Evolutionary conservation across 305 asterid species (phyloP), one percentile per base, ranked within the genome.

Genomic region (Nicotiana rustica): DNA sequence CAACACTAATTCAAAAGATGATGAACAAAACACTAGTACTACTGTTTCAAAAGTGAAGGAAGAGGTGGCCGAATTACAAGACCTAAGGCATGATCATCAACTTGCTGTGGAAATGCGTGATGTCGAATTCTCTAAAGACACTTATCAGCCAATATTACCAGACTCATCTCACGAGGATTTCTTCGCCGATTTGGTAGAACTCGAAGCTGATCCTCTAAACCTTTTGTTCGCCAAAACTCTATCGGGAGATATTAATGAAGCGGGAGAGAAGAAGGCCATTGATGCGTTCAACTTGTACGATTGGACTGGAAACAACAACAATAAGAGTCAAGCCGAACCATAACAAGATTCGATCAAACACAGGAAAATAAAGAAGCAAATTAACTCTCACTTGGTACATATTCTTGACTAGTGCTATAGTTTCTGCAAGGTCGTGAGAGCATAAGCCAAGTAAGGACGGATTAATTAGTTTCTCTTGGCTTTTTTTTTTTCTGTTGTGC

Each of bases 181-280:
- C 86, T 92, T 89, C 56, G 93, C 93, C 2, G 91, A 87, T 59
- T 84, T 90, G 73, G 89, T 87, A 9, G 96, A 92, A 73, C 91
- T 90, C 29, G 94, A 91, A 66, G 81, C 87, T 0, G 94, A 87
- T 56, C 89, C 94, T 4, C 81, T 90, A 65, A 89, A 89, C 25
- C 69, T 90, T 44, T 78, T 92, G 83, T 86, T 90, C 66, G 83
- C 88, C 55, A 88, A 86, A 41, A 90, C 89, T 6, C 89, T 90
- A 3, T 66, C 84, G 6, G 84, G 79, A 9, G 91, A 87, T 13
- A 25, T 75, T 19, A 29, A 75, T 75, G 85, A 79, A 12, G 88
- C 68, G 17, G 68, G 82, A n/a, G 89, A 88, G 9, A 79, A 67
- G 83, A 88, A 89, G 87, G 68, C 64, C 35, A 81, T 91, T 86